Percentiles rank a stretch among this genome's conserved stretches.
Evolutionary conservation across 768 basidiomycete genomes (phyloP).

Genomic region (Lactifluus hygrophoroides): DNA sequence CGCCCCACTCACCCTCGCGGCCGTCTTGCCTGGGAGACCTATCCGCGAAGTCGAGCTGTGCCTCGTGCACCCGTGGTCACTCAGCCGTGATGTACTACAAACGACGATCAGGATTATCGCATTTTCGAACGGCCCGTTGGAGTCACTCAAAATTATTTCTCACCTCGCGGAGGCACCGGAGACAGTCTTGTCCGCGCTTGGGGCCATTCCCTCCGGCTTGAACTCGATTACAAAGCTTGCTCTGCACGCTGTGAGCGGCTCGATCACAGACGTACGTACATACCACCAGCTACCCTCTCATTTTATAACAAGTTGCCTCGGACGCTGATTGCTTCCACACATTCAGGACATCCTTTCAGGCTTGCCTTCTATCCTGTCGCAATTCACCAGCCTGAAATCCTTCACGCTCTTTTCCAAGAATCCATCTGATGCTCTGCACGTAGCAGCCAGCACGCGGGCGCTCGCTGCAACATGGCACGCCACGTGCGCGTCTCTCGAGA

Average conservation of each 20-base stretch:
- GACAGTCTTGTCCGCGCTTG: conserved; percentile 21
- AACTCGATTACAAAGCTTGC: conserved; percentile 21
- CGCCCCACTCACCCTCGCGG: conserved; percentile 23
- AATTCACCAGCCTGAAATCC: conserved; percentile 21
- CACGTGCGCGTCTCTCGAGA: conserved; percentile 22
- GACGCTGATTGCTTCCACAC: background rate
- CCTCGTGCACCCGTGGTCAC: conserved; percentile 23
- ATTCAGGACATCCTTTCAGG: conserved; percentile 23
- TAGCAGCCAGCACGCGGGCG: conserved; percentile 2
- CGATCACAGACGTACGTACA: conserved; percentile 21
- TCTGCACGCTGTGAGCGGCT: conserved; percentile 24
- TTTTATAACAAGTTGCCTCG: background rate
- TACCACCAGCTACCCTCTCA: too few relatives aligned
- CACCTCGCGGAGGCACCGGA: conserved; percentile 16
- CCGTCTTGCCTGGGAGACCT: conserved; percentile 23
- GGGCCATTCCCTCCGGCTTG: conserved; percentile 20
- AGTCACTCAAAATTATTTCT: conserved; percentile 23
- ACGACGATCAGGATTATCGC: conserved; percentile 22
- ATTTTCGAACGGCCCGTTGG: conserved; percentile 21
- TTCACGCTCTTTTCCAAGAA: conserved; percentile 24
- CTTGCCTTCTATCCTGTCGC: conserved; percentile 21
- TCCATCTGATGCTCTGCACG: conserved; percentile 20
- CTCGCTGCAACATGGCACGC: conserved; percentile 22
- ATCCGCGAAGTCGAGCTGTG: conserved; percentile 25
- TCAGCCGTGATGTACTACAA: conserved; percentile 23